A percentile compares a stretch with the other conserved stretches of the same genome.
Evolutionary conservation across 305 asterid genomes (phyloP).

Genomic region (Plantago coronopus): DNA sequence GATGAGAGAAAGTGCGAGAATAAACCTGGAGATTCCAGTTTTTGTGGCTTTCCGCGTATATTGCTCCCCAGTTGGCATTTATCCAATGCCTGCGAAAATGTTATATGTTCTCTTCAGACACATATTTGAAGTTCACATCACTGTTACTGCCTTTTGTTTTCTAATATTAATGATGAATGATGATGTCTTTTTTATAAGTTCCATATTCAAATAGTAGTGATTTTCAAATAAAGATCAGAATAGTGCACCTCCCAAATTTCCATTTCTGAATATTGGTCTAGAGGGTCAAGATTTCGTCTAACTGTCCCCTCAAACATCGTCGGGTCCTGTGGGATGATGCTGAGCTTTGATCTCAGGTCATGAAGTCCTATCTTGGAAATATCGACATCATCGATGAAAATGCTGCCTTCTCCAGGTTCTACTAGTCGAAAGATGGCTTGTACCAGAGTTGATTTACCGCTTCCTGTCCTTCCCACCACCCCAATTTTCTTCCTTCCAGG

Average conservation of each 20-base stretch:
- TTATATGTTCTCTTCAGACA: neutral
- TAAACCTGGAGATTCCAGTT: constrained; percentile 63
- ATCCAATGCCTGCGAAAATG: constrained; percentile 62
- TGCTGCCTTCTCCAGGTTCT: constrained; percentile 79
- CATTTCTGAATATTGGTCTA: constrained; percentile 51
- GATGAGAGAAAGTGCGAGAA: neutral
- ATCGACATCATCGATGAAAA: constrained; percentile 66
- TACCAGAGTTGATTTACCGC: constrained; percentile 93
- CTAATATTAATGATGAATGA: neutral
- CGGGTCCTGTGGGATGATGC: constrained; percentile 97
- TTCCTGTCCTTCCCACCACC: constrained; percentile 94
- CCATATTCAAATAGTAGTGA: too few species aligned
- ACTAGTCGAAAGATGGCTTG: constrained; percentile 85
- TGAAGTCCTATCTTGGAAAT: constrained; percentile 81
- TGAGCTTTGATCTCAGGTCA: constrained; percentile 80
- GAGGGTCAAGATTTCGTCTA: constrained; percentile 84
- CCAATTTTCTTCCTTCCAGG: constrained; percentile 89
- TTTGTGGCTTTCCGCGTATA: constrained; percentile 57
- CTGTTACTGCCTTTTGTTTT: neutral
- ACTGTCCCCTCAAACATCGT: constrained; percentile 89
- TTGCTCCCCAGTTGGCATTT: constrained; percentile 80
- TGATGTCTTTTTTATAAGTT: neutral
- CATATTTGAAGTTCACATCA: too few species aligned
- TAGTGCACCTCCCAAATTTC: constrained; percentile 84
- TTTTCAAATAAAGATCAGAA: too few species aligned